Conservation (phyloP, 805 yeast species). For the Yarrowia osloensis region DNA sequence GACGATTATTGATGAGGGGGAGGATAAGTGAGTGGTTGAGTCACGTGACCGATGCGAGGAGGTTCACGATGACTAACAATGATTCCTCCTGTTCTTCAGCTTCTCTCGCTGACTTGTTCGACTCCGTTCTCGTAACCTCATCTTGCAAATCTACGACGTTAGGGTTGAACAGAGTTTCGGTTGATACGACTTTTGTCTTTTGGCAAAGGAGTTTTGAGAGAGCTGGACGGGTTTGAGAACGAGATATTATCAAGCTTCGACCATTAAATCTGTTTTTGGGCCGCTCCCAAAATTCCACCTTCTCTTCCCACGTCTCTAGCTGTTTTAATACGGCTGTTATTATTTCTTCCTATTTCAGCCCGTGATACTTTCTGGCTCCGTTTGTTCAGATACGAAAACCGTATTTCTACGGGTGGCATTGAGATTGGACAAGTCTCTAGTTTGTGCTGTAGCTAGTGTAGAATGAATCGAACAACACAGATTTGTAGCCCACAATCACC, state of each 20-base stretch:
- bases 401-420: background rate
- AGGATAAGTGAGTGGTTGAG: background rate
- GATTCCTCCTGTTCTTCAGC: too few relatives aligned
- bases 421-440: too few relatives aligned
- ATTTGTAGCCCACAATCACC: too few relatives aligned
- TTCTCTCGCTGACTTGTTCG: background rate
- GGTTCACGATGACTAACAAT: too few relatives aligned
- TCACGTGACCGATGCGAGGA: too few relatives aligned
- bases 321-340: background rate
- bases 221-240: too few relatives aligned
- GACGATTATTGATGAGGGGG: background rate
- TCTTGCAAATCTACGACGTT: background rate
- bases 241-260: too few relatives aligned
- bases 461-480: too few relatives aligned
- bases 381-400: background rate
- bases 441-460: too few relatives aligned
- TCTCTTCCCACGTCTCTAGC: too few relatives aligned
- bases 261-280: too few relatives aligned
- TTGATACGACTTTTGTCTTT: background rate
- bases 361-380: background rate
- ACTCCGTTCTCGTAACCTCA: background rate
- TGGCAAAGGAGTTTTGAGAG: background rate
- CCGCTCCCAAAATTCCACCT: too few relatives aligned
- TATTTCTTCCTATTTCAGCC: background rate
- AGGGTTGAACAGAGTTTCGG: conserved; percentile 14